Conservation (phyloP, 305 asterid species). For the Fraxinus paxiana region DNA sequence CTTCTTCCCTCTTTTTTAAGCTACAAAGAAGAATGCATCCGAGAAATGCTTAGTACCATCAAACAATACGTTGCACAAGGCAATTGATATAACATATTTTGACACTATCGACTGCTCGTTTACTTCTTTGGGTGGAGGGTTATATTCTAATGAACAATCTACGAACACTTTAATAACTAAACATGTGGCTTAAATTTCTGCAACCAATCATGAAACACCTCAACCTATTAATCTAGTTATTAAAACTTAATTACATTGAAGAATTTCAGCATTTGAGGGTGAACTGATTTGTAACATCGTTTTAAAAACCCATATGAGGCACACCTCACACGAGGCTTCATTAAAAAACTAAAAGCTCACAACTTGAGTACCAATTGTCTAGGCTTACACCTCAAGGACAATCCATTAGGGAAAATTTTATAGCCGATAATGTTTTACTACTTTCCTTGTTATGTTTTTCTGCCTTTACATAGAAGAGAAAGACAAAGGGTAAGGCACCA, state of each 20-base stretch:
- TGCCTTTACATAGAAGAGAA: background rate
- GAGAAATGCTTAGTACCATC: slow-evolving; percentile 6
- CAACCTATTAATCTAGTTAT: background rate
- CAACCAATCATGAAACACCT: background rate
- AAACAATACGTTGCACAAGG: background rate
- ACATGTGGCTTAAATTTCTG: background rate
- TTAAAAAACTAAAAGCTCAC: background rate
- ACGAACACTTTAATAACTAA: background rate
- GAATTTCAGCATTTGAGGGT: background rate
- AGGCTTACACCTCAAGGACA: background rate
- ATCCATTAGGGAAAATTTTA: background rate
- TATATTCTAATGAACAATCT: background rate
- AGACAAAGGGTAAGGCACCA: background rate
- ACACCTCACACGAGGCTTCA: background rate
- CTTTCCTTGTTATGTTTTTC: background rate
- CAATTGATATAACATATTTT: background rate
- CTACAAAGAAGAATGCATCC: slow-evolving; percentile 37
- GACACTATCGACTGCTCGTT: background rate
- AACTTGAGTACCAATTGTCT: background rate
- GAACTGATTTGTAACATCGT: background rate
- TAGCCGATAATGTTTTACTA: background rate
- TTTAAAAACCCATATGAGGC: background rate
- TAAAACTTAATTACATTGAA: background rate
- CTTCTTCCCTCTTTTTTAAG: slow-evolving; percentile 94
- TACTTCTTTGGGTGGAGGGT: background rate